Evolutionary conservation across 208 protist genomes (phyloP).

Genomic region (Wallacemonas sp.): DNA sequence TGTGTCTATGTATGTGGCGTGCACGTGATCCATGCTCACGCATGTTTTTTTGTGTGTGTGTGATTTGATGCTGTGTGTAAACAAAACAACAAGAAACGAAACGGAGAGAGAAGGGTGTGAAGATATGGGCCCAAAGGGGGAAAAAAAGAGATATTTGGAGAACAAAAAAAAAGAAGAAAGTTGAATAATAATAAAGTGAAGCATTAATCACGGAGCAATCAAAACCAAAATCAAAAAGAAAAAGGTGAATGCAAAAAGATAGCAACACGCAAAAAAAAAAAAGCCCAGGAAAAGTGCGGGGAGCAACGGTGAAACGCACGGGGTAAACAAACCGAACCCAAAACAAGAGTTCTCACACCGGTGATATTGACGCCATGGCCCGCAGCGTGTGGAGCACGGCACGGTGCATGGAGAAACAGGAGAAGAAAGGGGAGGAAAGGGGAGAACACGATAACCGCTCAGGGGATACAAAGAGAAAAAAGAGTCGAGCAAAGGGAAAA

Average conservation of each 20-base stretch:
- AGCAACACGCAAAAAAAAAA: not conserved
- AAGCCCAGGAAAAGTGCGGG: not conserved
- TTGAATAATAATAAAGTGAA: constrained; percentile 16
- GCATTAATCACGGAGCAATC: too few species aligned
- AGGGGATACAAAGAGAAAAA: not conserved
- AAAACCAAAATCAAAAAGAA: too few species aligned
- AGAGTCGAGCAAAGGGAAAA: not conserved
- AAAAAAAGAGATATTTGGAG: constrained; percentile 9
- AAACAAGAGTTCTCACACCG: too few species aligned
- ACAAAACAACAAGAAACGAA: constrained; percentile 23
- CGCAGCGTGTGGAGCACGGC: not conserved
- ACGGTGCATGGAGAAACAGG: not conserved
- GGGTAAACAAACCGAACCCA: constrained; percentile 6
- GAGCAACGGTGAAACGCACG: not conserved
- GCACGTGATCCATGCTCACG: too few species aligned
- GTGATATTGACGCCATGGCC: too few species aligned
- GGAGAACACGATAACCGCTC: not conserved
- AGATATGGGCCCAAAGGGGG: not conserved
- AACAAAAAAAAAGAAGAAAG: constrained; percentile 4
- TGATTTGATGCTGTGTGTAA: constrained; percentile 9
- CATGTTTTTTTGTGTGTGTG: too few species aligned
- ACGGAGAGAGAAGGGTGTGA: constrained; percentile 3
- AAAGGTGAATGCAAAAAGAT: not conserved
- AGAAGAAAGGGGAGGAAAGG: constrained; percentile 6
- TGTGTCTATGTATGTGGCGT: too few species aligned